Base-by-base conservation (phyloP, 2,329 filamentous ascomycete species). In the Tolypocladium guangdongense region DNA sequence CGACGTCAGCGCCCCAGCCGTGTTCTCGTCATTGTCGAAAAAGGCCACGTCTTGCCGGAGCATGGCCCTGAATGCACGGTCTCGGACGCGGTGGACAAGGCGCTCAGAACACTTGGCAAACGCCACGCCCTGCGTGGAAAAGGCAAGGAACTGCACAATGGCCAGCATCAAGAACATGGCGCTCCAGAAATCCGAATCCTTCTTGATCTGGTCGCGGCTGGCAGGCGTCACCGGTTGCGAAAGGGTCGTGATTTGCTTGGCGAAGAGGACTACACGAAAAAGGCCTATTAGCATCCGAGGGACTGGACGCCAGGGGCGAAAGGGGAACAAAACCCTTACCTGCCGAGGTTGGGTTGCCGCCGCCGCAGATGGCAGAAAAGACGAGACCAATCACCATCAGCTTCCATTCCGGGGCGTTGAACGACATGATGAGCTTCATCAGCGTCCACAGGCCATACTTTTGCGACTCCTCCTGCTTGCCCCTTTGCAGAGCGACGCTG, bases 21-120 rank as follows among this genome's bases (percentile, higher is more conserved):
- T 90, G 67, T 97, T 95, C 67, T 93, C 87, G 58, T 95, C 88
- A 46, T 78, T 78, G 68, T 97, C 93, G 62, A 96, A 99, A 69
- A 91, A 97, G 32, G 83, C 76, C 55, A 97, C 91, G 58, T 97
- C 93, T 69, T 97, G 92, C 58, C 91, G 87, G 51, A 97, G 81
- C 74, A 97, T 90, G 27, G 86, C 78, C 35, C 91, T 80, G 75
- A 99, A 96, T 7, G 90, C 87, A 54, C 77, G 77, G 67, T 93
- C 84, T 61, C 93, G 83, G 1, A 92, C 89, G 22, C 90, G 84
- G 65, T 89, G 88, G 52, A 96, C 81, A 27, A 97, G 79, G 41
- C 83, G 80, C 72, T 95, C 89, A n/a, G 90, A 93, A 71, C 88
- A 91, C 63, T 83, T 84, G 20, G 90, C 91, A 61, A 97, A 91